Evolutionary conservation across 768 basidiomycete species (phyloP), one percentile per base, ranked within the genome.

Genomic region (Leucocoprinus leucothites): DNA sequence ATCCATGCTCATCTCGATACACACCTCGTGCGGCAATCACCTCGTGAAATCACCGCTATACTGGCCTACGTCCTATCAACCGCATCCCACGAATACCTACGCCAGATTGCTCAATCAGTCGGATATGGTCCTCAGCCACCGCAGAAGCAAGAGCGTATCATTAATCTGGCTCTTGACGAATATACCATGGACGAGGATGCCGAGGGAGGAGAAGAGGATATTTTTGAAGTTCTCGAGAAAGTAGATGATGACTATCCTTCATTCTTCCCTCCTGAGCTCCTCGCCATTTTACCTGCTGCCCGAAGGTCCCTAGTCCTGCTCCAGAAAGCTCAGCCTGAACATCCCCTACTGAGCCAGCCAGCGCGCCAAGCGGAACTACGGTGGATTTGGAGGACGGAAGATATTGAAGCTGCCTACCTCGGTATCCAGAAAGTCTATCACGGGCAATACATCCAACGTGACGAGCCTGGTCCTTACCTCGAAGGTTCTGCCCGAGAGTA

Each of bases 291-390:
- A 3, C 78, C 82, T 11, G 79, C 81, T 3, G 89, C 89, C 1
- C 82, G 81, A 57, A 85, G 81, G 61, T 92, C 91, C 0, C 68
- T 93, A 9, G 74, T 78, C 25, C 69, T 94, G 3, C 74, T 93
- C 0, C 75, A 75, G 46, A 77, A 76, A 9, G 89, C 90, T 2
- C 73, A 82, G 55, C 84, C 88, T 0, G 78, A 82, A 45, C 87
- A 91, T 62, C 75, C 76, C 0, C 65, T 89, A 9, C 68, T 89
- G n/a, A 68, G 57, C 34, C 57, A 63, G 2, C 62, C 69, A 0
- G 49, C 56, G 24, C 55, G 60, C 9, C 63, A 63, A 14, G 58
- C 59, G 5, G 58, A 57, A 6, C 71, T 85, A 13, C 63, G 67
- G 24, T 91, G 89, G 89, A 69, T 87, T 54, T 91, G 89, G 89